A percentile compares a stretch with the other conserved stretches of the same genome.
These are phyloP conservation scores for Boletus insuetus DNA, from an alignment of 768 basidiomycete genomes.

Conservation along the genomic window DNA sequence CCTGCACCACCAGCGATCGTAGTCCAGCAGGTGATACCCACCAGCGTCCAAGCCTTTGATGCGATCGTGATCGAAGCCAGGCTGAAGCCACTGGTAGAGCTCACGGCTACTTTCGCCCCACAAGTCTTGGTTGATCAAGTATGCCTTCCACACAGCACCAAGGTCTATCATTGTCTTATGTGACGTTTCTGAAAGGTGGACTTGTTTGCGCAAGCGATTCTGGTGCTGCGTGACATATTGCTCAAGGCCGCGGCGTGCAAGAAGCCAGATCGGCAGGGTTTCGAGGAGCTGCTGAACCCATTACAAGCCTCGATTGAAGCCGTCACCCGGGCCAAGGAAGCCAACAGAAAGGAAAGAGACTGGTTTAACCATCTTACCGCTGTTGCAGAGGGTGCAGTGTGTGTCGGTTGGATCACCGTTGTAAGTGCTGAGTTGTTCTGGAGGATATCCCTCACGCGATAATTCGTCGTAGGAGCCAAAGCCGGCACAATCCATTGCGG, in stretches of 20 bases:
- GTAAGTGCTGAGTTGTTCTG: slow-evolving; percentile 44
- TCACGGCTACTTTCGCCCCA: slow-evolving; percentile 69
- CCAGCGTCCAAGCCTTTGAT: slow-evolving; percentile 70
- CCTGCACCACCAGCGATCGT: slow-evolving; percentile 38
- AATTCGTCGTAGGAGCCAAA: slow-evolving; percentile 53
- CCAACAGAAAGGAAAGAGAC: slow-evolving; percentile 72
- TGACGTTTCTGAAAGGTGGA: slow-evolving; percentile 47
- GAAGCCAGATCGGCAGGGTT: slow-evolving; percentile 66
- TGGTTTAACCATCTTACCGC: slow-evolving; percentile 80
- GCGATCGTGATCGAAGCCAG: slow-evolving; percentile 70
- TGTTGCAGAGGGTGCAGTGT: slow-evolving; percentile 78
- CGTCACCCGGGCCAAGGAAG: slow-evolving; percentile 80
- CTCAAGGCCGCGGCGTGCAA: slow-evolving; percentile 67
- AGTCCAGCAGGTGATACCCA: slow-evolving; percentile 44
- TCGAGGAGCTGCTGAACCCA: slow-evolving; percentile 60
- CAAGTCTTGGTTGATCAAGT: slow-evolving; percentile 79
- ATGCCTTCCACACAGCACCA: slow-evolving; percentile 25
- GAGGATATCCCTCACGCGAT: not conserved
- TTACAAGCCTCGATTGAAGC: slow-evolving; percentile 71
- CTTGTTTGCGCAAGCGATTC: slow-evolving; percentile 65
- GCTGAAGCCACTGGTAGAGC: slow-evolving; percentile 68
- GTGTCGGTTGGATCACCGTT: slow-evolving; percentile 83
- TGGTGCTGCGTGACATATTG: slow-evolving; percentile 67
- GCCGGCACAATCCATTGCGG: slow-evolving; percentile 75
- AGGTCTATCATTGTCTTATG: slow-evolving; percentile 2